Evolutionary conservation across 2,329 filamentous ascomycete genomes (phyloP).

Genomic region (Botrytis byssoidea): DNA sequence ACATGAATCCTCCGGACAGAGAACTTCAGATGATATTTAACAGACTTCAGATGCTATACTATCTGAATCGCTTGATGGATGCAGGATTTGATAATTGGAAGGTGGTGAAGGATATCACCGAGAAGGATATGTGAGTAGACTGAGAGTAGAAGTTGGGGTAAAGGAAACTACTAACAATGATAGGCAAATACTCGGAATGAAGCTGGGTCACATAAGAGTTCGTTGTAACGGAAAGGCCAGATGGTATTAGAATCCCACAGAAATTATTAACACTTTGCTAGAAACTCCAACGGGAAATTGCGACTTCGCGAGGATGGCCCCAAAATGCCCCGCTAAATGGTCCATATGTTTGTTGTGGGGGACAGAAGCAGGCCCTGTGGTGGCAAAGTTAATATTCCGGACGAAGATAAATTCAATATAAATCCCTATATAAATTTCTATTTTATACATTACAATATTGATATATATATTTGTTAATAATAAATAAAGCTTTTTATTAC

Average conservation of each 20-base stretch:
- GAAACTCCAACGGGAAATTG: constrained; percentile 21
- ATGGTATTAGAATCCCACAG: background rate
- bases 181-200: constrained; percentile 13
- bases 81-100: constrained; percentile 16
- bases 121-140: constrained; percentile 15
- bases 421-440: too few species aligned
- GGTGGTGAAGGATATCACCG: constrained; percentile 18
- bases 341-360: background rate
- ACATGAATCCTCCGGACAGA: background rate
- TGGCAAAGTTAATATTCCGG: too few species aligned
- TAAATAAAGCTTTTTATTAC: too few species aligned
- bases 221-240: background rate
- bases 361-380: background rate
- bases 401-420: too few species aligned
- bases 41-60: constrained; percentile 8
- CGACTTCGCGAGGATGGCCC: constrained; percentile 19
- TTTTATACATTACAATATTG: too few species aligned
- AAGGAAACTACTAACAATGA: background rate
- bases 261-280: background rate
- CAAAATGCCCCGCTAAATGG: constrained; percentile 9
- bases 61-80: constrained; percentile 3
- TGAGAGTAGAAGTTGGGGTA: background rate
- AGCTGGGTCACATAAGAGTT: constrained; percentile 17
- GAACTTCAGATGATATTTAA: background rate
- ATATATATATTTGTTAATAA: too few species aligned